These are phyloP conservation scores for Physcomitrium patens DNA, from an alignment of 225 moss, liverwort and hornwort genomes.

Conservation along the genomic window DNA sequence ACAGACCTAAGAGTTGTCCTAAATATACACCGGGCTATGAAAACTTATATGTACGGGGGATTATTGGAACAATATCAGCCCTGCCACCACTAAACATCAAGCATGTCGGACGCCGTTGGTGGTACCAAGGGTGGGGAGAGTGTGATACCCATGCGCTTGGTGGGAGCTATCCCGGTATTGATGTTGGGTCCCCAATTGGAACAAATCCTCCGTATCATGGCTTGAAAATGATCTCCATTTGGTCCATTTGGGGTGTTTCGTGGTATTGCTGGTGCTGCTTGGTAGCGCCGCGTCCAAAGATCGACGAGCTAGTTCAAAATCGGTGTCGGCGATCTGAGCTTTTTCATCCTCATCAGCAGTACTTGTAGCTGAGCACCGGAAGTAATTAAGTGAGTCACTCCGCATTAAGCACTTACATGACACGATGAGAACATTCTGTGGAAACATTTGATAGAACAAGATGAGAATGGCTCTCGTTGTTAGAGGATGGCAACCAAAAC, in stretches of 20 bases:
- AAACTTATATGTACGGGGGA: too few relatives aligned
- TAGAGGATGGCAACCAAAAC: not conserved
- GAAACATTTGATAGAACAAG: not conserved
- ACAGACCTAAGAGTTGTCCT: too few relatives aligned
- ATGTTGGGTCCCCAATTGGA: constrained; percentile 5
- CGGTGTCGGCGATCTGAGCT: constrained; percentile 2
- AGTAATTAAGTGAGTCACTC: not conserved
- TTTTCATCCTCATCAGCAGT: constrained; percentile 17
- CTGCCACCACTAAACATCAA: constrained; percentile 7
- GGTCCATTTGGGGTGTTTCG: constrained; percentile 25
- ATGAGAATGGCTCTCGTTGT: not conserved
- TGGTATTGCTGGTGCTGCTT: not conserved
- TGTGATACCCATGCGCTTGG: constrained; percentile 19
- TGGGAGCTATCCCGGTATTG: too few relatives aligned
- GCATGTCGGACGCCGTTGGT: constrained; percentile 27
- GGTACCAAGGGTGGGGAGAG: constrained; percentile 12
- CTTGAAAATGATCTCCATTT: constrained; percentile 32
- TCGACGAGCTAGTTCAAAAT: constrained; percentile 28
- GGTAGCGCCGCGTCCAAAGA: constrained; percentile 24
- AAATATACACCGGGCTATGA: too few relatives aligned
- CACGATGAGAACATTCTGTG: not conserved
- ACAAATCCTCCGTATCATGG: constrained; percentile 11
- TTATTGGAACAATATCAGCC: too few relatives aligned
- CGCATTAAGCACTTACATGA: not conserved
- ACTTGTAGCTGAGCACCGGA: constrained; percentile 10